Base-by-base conservation (phyloP, 441 rosid species). In the Codiaeum variegatum region DNA sequence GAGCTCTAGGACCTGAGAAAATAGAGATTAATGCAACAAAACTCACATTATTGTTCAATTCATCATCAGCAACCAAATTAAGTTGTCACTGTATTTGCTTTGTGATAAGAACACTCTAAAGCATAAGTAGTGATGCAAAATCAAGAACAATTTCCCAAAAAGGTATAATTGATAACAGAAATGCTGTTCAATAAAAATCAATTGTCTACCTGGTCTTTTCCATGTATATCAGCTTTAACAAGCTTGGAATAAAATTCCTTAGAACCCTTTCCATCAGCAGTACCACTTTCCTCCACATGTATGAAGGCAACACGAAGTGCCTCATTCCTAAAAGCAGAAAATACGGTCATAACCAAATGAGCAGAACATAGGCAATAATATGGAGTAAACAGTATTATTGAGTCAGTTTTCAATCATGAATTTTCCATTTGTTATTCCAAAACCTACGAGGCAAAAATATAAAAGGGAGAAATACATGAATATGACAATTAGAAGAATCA, bases 271-370 rank as follows among this genome's bases (percentile, higher is more conserved):
- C 97, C 98, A 60, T 85, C 90, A 56, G 80, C 73, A 16, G 67
- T 31, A 63, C 73, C 85, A 80, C 73, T 86, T 78, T 94, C 98
- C 87, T 94, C 98, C 69, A 77, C 87, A 76, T 94, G 98, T 80
- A 94, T 94, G 83, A 88, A 94, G 40, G 98, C 98, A 49, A 94
- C 97, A 73, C 98, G 94, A 77, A 94, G 98, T 66, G 98, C 98
- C 79, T 92, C 98, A 58, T 89, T 92, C 83, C 98, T 92, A 64
- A 72, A 58, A 71, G 75, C 61, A 78, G 29, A 62, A 76, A 75
- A 56, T 62, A 62, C 51, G 51, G 4, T 34, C 28, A 63, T 66
- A 46, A 73, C 26, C 23, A 65, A 19, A 10, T 31, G 29, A 26
- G 55, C 42, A 23, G 54, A 76, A 40, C 60, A 40, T 28, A 59